phyloP scores from a whole-genome alignment of 2,329 filamentous ascomycete species.

The Aspergillus sp. region DNA sequence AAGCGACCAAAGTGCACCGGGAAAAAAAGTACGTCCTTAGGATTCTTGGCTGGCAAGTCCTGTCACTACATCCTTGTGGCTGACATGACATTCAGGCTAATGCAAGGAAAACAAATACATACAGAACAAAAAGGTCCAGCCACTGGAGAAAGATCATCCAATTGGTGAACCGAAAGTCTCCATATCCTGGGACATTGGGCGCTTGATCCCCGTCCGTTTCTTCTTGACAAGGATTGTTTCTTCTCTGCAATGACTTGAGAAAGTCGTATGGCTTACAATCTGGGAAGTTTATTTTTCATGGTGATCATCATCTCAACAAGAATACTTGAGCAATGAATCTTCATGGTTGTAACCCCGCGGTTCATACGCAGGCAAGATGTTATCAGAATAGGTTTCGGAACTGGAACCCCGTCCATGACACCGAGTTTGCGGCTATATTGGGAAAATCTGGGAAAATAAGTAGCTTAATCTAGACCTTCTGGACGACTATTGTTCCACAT shows the following conservation, averaged over 20 bases:
- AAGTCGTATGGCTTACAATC: neutral
- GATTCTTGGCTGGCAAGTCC: constrained; percentile 3
- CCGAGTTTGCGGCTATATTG: constrained; percentile 1
- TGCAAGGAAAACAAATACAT: constrained; percentile 27
- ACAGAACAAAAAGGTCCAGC: constrained; percentile 12
- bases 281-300: neutral
- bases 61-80: constrained; percentile 18
- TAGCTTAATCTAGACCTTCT: constrained; percentile 2
- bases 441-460: constrained; percentile 10
- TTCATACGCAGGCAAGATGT: neutral
- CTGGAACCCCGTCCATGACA: neutral
- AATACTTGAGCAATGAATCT: neutral
- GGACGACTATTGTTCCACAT: constrained; percentile 4
- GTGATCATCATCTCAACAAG: neutral
- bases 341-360: neutral
- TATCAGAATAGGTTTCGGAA: neutral
- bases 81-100: constrained; percentile 21
- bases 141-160: constrained; percentile 10
- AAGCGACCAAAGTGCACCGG: neutral
- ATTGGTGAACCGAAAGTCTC: constrained; percentile 12
- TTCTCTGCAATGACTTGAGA: neutral
- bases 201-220: neutral
- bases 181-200: constrained; percentile 10
- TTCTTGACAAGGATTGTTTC: neutral
- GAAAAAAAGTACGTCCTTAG: constrained; percentile 19